Evolutionary conservation across 805 yeast species (phyloP).

Genomic region (Candida montana): DNA sequence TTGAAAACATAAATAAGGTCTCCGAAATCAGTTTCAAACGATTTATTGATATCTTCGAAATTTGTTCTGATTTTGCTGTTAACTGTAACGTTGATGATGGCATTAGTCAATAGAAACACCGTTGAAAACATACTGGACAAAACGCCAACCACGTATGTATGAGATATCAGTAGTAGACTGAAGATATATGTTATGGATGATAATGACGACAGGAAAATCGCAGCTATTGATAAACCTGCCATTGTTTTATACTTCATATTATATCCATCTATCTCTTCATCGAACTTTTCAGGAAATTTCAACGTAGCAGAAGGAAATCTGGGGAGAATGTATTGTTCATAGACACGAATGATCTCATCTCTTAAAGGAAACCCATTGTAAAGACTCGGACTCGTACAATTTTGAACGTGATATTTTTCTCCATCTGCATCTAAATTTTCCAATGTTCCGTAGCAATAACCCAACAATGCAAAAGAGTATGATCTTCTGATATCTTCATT

Average conservation of each 20-base stretch:
- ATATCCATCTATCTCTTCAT: neutral
- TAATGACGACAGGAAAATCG: constrained; percentile 2
- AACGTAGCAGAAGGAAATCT: constrained; percentile 3
- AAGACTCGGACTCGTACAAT: constrained; percentile 1
- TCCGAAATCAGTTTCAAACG: constrained; percentile 4
- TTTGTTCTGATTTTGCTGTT: neutral
- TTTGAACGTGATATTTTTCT: constrained; percentile 1
- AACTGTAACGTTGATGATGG: constrained; percentile 1
- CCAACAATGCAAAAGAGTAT: constrained; percentile 6
- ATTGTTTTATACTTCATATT: constrained; percentile 1
- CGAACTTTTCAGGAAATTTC: constrained; percentile 2
- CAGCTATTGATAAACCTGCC: constrained; percentile 3
- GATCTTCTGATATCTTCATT: constrained; percentile 1
- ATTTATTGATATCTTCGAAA: neutral
- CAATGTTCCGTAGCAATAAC: constrained; percentile 6
- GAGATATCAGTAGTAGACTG: constrained; percentile 1
- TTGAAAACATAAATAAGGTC: constrained; percentile 4
- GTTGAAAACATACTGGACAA: constrained; percentile 4
- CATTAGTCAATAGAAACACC: constrained; percentile 2
- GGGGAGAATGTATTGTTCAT: neutral
- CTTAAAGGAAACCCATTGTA: constrained; percentile 4
- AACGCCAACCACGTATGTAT: constrained; percentile 6
- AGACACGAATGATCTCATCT: neutral
- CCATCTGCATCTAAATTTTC: neutral
- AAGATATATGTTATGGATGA: constrained; percentile 3